Conservation (phyloP, 768 basidiomycete species). For the Hysterangium stoloniferum region DNA sequence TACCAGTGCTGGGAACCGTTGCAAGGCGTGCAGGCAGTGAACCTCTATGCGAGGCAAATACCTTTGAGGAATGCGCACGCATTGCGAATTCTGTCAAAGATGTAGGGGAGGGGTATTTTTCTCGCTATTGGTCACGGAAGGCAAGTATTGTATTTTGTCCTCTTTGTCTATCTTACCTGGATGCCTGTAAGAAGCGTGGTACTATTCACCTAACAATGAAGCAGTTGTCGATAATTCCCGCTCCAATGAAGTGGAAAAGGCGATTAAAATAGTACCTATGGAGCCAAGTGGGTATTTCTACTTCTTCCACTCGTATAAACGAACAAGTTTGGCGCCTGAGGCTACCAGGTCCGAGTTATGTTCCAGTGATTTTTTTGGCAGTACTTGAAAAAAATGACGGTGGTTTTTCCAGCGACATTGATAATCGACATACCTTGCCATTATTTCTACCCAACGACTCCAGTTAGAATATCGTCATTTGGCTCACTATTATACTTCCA, state of each 20-base stretch:
- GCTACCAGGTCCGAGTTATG: slow-evolving; percentile 45
- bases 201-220: slow-evolving; percentile 78
- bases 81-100: slow-evolving; percentile 69
- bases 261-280: slow-evolving; percentile 76
- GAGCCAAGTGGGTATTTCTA: slow-evolving; percentile 86
- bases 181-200: slow-evolving; percentile 47
- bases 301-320: slow-evolving; percentile 85
- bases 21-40: too few species aligned
- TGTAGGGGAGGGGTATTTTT: slow-evolving; percentile 50
- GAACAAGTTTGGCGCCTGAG: slow-evolving; percentile 74
- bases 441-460: slow-evolving; percentile 61
- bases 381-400: slow-evolving; percentile 34
- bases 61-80: slow-evolving; percentile 60
- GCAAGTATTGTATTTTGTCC: too few species aligned
- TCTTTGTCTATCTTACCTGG: too few species aligned
- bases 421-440: slow-evolving; percentile 73
- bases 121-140: slow-evolving; percentile 86
- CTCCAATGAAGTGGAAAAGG: slow-evolving; percentile 63
- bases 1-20: too few species aligned
- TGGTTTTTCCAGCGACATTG: slow-evolving; percentile 60
- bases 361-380: slow-evolving; percentile 43
- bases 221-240: slow-evolving; percentile 63
- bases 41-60: too few species aligned
- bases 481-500: slow-evolving; percentile 81
- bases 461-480: slow-evolving; percentile 72